Evolutionary conservation across 768 basidiomycete species (phyloP), one percentile per base, ranked within the genome.

Genomic region (Kwoniella mangroviensis): DNA sequence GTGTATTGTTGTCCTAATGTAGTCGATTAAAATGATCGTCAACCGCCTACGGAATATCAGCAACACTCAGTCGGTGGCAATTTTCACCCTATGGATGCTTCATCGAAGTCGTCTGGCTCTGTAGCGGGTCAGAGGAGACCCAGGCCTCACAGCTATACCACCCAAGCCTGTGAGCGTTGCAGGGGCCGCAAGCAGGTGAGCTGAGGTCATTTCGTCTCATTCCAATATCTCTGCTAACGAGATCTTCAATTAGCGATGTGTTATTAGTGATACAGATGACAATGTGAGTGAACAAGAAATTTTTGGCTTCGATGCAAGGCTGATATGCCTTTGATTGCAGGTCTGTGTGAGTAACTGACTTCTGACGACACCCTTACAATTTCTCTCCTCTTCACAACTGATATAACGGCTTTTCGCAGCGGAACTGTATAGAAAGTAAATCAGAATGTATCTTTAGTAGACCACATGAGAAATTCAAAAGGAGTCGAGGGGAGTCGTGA

Each of bases 141-240:
- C 28, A 28, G 71, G 42, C 67, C 67, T 9, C 68, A 73, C 43
- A 61, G 52, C 12, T 73, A 73, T 28, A 63, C 63, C 3, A 41
- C 67, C 3, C 67, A 73, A 57, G 71, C 71, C 12, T 73, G 71
- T 49, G 71, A 69, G 26, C 34, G 71, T 52, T 73, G 71, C 60
- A 41, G 71, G 22, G 28, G 63, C 10, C n/a, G 71, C 7, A 73
- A 73, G 34, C 71, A 73, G 58, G 59, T 71, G 58, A 52, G 52
- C 54, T 21, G 49, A 15, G 19, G 43, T 45, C 28, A 65, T 24
- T 22, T 28, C 17, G 19, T 17, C 34, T 19, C 41, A 26, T 9
- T 56, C 13, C 17, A 65, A 56, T 26, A 34, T 34, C 34, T 34
- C 56, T 26, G 28, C 22, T 57, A 24, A 10, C 4, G 17, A 9